Evolutionary conservation across 2,329 filamentous ascomycete genomes (phyloP).

Genomic region (Kalmusia sp.): DNA sequence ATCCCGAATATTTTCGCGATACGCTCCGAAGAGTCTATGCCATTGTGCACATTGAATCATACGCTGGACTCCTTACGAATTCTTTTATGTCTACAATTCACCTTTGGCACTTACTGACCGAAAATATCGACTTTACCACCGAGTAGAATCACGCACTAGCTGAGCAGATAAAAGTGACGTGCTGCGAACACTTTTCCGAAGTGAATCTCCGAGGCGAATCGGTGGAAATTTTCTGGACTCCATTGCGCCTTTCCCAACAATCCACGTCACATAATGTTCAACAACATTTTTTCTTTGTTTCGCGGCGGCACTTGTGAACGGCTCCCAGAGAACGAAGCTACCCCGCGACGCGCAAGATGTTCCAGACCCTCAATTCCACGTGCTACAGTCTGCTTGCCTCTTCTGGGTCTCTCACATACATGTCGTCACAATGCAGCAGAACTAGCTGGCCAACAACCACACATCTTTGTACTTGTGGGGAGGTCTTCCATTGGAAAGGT

Average conservation of each 20-base stretch:
- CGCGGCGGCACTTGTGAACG: neutral
- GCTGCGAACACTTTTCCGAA: neutral
- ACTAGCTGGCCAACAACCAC: neutral
- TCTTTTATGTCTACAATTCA: too few species aligned
- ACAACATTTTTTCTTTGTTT: neutral
- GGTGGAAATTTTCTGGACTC: neutral
- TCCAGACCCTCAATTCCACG: slow-evolving; percentile 1
- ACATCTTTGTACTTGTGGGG: too few species aligned
- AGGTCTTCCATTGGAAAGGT: too few species aligned
- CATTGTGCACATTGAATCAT: too few species aligned
- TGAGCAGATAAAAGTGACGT: neutral
- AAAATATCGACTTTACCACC: too few species aligned
- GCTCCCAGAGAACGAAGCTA: neutral
- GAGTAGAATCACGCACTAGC: too few species aligned
- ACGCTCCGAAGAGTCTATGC: neutral
- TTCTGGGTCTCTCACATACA: neutral
- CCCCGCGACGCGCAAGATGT: neutral
- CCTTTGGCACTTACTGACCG: too few species aligned
- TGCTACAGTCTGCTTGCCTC: neutral
- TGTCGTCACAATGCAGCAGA: neutral
- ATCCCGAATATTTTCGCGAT: neutral
- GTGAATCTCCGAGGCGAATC: too few species aligned
- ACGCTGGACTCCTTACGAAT: too few species aligned
- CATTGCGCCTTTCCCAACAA: neutral
- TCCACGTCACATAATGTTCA: neutral